These are phyloP conservation scores for Tuber melanosporum DNA, from an alignment of 495 filamentous ascomycete genomes.

Conservation along the genomic window DNA sequence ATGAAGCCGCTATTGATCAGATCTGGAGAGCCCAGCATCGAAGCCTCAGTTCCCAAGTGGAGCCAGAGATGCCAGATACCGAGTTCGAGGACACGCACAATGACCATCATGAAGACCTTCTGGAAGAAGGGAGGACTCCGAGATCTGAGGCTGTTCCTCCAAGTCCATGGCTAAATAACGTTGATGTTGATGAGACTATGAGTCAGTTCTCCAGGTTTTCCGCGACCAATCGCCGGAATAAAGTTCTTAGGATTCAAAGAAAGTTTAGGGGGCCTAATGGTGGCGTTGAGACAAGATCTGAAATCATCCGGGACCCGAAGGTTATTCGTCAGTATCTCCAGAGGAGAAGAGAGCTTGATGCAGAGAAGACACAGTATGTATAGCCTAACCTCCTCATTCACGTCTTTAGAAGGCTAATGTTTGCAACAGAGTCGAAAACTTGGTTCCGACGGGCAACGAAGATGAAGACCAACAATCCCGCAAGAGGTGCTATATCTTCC, in stretches of 20 bases:
- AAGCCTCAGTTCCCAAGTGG: slow-evolving; percentile 57
- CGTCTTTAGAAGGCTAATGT: slow-evolving; percentile 29
- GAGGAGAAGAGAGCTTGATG: slow-evolving; percentile 52
- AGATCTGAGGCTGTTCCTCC: slow-evolving; percentile 58
- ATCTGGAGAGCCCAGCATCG: slow-evolving; percentile 86
- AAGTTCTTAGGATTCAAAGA: slow-evolving; percentile 67
- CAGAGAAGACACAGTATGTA: slow-evolving; percentile 61
- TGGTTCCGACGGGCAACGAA: slow-evolving; percentile 67
- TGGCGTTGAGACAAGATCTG: slow-evolving; percentile 47
- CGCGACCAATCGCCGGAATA: slow-evolving; percentile 58
- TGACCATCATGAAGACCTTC: slow-evolving; percentile 56
- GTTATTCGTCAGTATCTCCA: slow-evolving; percentile 51
- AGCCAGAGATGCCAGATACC: slow-evolving; percentile 52
- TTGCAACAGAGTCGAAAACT: slow-evolving; percentile 49
- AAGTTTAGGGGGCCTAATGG: slow-evolving; percentile 57
- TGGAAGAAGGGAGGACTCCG: slow-evolving; percentile 56
- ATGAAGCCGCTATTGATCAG: slow-evolving; percentile 75
- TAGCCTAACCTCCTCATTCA: slow-evolving; percentile 15
- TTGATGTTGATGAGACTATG: slow-evolving; percentile 62
- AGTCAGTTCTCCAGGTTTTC: slow-evolving; percentile 82
- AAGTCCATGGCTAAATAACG: slow-evolving; percentile 44
- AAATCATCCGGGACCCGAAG: slow-evolving; percentile 43
- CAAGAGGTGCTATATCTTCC: slow-evolving; percentile 43
- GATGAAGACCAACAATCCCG: slow-evolving; percentile 61
- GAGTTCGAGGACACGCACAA: slow-evolving; percentile 49